Percentiles rank a stretch among this genome's conserved stretches.
These are phyloP conservation scores for Globisporangium parvum DNA, from an alignment of 352 stramenopile genomes.

Conservation along the genomic window DNA sequence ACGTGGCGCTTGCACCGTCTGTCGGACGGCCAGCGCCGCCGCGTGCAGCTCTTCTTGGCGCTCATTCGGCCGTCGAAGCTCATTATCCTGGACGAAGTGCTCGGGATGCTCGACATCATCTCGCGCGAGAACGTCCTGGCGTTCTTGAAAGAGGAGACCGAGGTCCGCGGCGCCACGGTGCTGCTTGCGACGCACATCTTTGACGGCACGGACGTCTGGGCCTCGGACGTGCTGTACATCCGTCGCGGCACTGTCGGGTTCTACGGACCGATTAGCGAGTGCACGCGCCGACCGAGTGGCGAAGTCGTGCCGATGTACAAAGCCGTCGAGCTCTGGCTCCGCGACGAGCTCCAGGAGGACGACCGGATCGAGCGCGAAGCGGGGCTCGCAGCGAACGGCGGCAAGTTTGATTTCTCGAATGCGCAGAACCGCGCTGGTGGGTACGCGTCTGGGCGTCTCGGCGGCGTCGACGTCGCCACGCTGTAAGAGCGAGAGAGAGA, in stretches of 20 bases:
- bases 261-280: constrained; percentile 62
- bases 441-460: constrained; percentile 64
- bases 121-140: constrained; percentile 91
- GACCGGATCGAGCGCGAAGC: constrained; percentile 66
- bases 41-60: constrained; percentile 96
- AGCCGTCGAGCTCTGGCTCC: constrained; percentile 91
- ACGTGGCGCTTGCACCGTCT: constrained; percentile 85
- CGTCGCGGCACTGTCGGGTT: constrained; percentile 47
- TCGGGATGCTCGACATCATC: constrained; percentile 95
- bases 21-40: constrained; percentile 76
- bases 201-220: constrained; percentile 96
- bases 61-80: constrained; percentile 95
- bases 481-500: constrained; percentile 9
- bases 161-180: constrained; percentile 53
- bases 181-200: constrained; percentile 95
- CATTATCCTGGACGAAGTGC: constrained; percentile 98
- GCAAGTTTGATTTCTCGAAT: constrained; percentile 51
- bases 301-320: constrained; percentile 85
- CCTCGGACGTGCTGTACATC: constrained; percentile 93
- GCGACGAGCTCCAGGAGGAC: constrained; percentile 85
- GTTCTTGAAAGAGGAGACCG: constrained; percentile 88
- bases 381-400: constrained; percentile 15
- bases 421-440: constrained; percentile 71
- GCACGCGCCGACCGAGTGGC: constrained; percentile 41
- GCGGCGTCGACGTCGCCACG: constrained; percentile 42